Evolutionary conservation across 2,329 filamentous ascomycete genomes (phyloP), one percentile per base, ranked within the genome.

Genomic region (Pseudodiploospora longispora): DNA sequence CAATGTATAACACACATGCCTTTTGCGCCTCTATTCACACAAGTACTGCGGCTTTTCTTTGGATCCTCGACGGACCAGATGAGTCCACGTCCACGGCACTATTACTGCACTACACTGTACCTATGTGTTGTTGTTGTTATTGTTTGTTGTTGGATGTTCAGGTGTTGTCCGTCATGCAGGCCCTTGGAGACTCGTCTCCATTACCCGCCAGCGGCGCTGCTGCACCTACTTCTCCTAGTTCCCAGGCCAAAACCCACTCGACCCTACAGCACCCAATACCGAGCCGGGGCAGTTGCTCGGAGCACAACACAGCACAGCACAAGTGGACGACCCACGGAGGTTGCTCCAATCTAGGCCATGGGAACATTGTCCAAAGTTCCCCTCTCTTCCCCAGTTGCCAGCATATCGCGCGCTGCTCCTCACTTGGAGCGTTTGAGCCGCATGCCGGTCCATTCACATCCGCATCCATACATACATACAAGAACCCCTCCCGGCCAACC

Each of bases 301-400:
- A 27, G 44, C 40, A 46, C 44, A 40, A 43, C 46, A 45, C 39
- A 45, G 38, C 38, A 39, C 38, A 42, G 42, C 44, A 43, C 31
- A 47, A 36, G 42, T 42, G 43, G 43, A 42, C 35, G 46, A 48
- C 46, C 46, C 46, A 48, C 43, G 46, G 46, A 39, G 33, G 27
- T 46, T 33, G 44, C 43, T 38, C 46, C 46, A 48, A 48, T 48
- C 46, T 42, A 28, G 46, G 43, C 46, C 46, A 48, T 33, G 42
- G 42, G 30, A 31, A 41, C 46, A 45, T 33, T 38, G 42, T 43
- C 40, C 42, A 35, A 47, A 34, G 40, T 48, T 46, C 46, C 46
- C 46, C 46, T 48, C 46, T 40, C 41, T 35, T 29, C 31, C 29
- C 43, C 43, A 35, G 40, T 40, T 40, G 46, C 46, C 40, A 42